phyloP scores from a whole-genome alignment of 1,284 basidiomycete genomes.

The Moniliella sp. region DNA sequence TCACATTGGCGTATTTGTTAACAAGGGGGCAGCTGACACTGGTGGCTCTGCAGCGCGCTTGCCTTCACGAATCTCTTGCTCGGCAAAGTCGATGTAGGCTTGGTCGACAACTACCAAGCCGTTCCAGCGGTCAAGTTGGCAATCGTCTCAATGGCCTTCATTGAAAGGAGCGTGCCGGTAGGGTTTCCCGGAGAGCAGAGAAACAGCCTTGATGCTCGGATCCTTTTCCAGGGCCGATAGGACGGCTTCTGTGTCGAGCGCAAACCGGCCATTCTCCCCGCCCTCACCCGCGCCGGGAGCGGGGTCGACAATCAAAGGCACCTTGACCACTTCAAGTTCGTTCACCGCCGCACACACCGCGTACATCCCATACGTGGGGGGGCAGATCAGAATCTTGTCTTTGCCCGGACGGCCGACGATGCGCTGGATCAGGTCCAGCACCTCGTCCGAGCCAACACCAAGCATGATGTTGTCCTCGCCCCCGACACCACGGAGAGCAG shows the following conservation, averaged over 20 bases:
- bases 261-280: slow-evolving; percentile 54
- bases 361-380: slow-evolving; percentile 98
- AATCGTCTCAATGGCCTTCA: slow-evolving; percentile 49
- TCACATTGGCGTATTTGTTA: slow-evolving; percentile 63
- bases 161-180: slow-evolving; percentile 68
- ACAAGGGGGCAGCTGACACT: slow-evolving; percentile 50
- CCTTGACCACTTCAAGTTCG: slow-evolving; percentile 62
- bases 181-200: slow-evolving; percentile 95
- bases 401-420: slow-evolving; percentile 60
- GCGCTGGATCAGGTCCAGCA: slow-evolving; percentile 80
- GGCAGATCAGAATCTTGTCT: slow-evolving; percentile 48
- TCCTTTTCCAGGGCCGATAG: no score
- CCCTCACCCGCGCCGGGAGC: not conserved
- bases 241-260: slow-evolving; percentile 53
- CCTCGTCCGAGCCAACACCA: slow-evolving; percentile 88
- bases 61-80: slow-evolving; percentile 20
- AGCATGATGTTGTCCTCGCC: slow-evolving; percentile 51
- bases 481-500: slow-evolving; percentile 38
- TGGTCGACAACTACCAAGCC: slow-evolving; percentile 85
- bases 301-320: slow-evolving; percentile 50
- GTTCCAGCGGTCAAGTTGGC: slow-evolving; percentile 62
- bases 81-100: slow-evolving; percentile 78
- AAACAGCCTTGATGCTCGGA: slow-evolving; percentile 58
- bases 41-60: slow-evolving; percentile 2
- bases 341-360: slow-evolving; percentile 81